Base-by-base conservation (phyloP, 768 basidiomycete species). In the Lyophyllum decastes region DNA sequence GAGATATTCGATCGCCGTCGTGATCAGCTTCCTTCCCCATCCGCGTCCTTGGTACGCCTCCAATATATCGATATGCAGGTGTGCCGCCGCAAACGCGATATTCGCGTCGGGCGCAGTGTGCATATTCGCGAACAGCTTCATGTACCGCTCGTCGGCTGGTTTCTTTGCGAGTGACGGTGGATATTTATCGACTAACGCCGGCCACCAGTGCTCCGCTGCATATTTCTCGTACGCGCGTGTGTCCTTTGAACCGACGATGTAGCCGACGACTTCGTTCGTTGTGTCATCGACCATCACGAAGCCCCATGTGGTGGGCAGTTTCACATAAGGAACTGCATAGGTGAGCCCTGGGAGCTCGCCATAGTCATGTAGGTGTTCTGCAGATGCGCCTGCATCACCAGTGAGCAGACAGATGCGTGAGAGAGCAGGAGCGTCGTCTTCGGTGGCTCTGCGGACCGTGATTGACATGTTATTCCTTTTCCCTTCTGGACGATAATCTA, bases 381-480 rank as follows among this genome's bases (percentile, higher is more conserved):
- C 88, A 55, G 87, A 86, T 61, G 72, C 75, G 49, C 91, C 90
- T 21, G 87, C 88, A 52, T 89, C 80, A 19, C 82, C 88, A 4
- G 90, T 92, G 52, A 88, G 76, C 26, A 94, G 78, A 69, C 91
- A 94, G 63, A 93, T 89, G 49, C 72, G 78, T 55, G 87, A 89
- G 46, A 94, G 73, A 0, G 84, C 78, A 2, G 75, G 68, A 17
- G 74, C 77, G 64, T 92, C 90, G 14, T 70, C 72, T 56, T 77
- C 74, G 19, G 76, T 79, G 8, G 80, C 88, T 61, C 68, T 76
- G 55, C 90, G 87, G 60, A 91, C 82, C 38, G 66, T 73, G 55
- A 82, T 57, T 33, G 79, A 47, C 79, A 81, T 81, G 8, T 12
- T 30, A 21, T 35, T 54, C 35, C 14, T 24, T n/a, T n/a, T n/a